Base-by-base conservation (phyloP, 495 filamentous ascomycete genomes). In the Penicillium coffeae region DNA sequence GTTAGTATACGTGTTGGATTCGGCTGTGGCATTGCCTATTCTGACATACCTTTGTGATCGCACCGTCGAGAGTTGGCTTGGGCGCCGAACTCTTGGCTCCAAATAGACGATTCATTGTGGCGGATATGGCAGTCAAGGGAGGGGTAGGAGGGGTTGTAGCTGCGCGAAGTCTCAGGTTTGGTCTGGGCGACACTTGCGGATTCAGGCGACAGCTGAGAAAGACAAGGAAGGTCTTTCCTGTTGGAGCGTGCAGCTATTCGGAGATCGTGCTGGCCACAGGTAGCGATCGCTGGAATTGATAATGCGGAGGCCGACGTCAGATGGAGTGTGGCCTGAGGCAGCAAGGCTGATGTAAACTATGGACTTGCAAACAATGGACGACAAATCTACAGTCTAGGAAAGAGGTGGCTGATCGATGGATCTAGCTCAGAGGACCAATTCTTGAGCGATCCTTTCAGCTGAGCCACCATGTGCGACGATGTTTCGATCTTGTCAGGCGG, bases 91-190 rank as follows among this genome's bases (percentile, higher is more conserved):
- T 89, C 70, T 89, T 93, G 39, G 86, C 79, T 51, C 93, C 93
- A 65, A 98, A 97, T 58, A 98, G 79, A 57, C 93, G 89, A 70
- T 98, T 98, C 93, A 98, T 98, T 52, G 35, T 77, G 55, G 27
- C 39, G 21, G 42, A 9, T 52, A 43, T 35, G 36, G 33, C 33
- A 38, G 45, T 43, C 47, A 38, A 27, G 19, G 27, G 19, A 30
- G 46, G 44, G 47, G 49, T 27, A 41, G 41, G 27, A 22, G 15
- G 30, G 20, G 8, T 37, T 38, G 34, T 9, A 47, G 20, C 9
- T 32, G 12, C 14, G 9, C 16, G 22, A 15, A n/a, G n/a, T n/a
- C n/a, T n/a, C n/a, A n/a, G n/a, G n/a, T n/a, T n/a, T n/a, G n/a
- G n/a, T n/a, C n/a, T n/a, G n/a, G n/a, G n/a, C n/a, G n/a, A n/a